Percentiles rank a stretch among this genome's conserved stretches.
phyloP scores from a whole-genome alignment of 805 yeast species.

The Pichia paraexigua region DNA sequence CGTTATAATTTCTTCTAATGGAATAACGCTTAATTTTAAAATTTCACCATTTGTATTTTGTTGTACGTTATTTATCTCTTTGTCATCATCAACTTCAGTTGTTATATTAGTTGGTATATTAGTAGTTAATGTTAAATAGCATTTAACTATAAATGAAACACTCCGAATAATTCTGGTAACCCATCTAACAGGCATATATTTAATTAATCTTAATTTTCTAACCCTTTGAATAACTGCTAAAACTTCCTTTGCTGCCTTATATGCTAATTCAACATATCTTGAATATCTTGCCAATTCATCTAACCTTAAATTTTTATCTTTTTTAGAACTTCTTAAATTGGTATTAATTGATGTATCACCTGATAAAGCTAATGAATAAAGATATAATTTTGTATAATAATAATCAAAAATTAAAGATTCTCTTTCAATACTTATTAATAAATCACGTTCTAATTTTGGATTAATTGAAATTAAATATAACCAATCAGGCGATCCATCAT shows the following conservation, averaged over 20 bases:
- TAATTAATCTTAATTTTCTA: slow-evolving; percentile 52
- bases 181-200: slow-evolving; percentile 91
- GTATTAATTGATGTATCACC: slow-evolving; percentile 34
- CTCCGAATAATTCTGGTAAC: slow-evolving; percentile 78
- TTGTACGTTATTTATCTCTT: background rate
- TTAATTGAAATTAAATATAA: slow-evolving; percentile 21
- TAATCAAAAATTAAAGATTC: slow-evolving; percentile 76
- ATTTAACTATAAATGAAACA: slow-evolving; percentile 83
- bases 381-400: slow-evolving; percentile 75
- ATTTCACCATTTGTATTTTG: slow-evolving; percentile 17
- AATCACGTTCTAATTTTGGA: slow-evolving; percentile 32
- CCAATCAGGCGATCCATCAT: slow-evolving; percentile 11
- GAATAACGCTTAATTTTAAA: slow-evolving; percentile 52
- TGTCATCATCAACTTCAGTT: background rate
- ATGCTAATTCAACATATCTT: slow-evolving; percentile 73
- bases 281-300: slow-evolving; percentile 70
- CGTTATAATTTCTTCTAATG: slow-evolving; percentile 61
- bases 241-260: slow-evolving; percentile 75
- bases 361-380: slow-evolving; percentile 73
- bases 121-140: slow-evolving; percentile 56
- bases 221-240: slow-evolving; percentile 63
- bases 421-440: slow-evolving; percentile 42
- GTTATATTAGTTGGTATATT: slow-evolving; percentile 10
- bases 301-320: slow-evolving; percentile 37
- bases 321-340: slow-evolving; percentile 19